Evolutionary conservation across 306 rosid genomes (phyloP).

Genomic region (Gynostemma pentaphyllum): DNA sequence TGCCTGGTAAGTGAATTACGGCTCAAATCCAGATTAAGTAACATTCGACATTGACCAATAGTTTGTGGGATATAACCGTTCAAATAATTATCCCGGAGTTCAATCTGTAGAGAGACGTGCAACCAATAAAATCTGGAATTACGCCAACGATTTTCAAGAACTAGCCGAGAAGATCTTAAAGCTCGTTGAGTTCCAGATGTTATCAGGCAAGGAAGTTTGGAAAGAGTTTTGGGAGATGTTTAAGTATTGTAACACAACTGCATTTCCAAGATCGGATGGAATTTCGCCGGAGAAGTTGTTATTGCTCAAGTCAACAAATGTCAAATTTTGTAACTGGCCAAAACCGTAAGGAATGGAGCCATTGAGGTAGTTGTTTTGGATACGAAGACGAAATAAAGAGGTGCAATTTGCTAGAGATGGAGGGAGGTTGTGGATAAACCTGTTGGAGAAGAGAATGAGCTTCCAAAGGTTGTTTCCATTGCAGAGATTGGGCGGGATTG

Average conservation of each 20-base stretch:
- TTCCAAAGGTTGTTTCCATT: slow-evolving; percentile 43
- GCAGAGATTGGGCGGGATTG: slow-evolving; percentile 56
- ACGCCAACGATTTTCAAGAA: slow-evolving; percentile 32
- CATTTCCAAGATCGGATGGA: slow-evolving; percentile 57
- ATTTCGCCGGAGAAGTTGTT: slow-evolving; percentile 57
- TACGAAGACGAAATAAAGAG: slow-evolving; percentile 50
- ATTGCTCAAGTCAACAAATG: slow-evolving; percentile 58
- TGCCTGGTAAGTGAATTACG: slow-evolving; percentile 64
- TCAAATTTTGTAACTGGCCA: slow-evolving; percentile 42
- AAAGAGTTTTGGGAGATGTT: slow-evolving; percentile 67
- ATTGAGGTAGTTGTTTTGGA: slow-evolving; percentile 56
- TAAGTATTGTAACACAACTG: slow-evolving; percentile 33
- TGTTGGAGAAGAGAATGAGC: slow-evolving; percentile 59
- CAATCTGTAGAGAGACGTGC: slow-evolving; percentile 48
- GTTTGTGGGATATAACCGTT: slow-evolving; percentile 68
- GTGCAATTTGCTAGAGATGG: slow-evolving; percentile 36
- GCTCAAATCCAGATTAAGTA: slow-evolving; percentile 45
- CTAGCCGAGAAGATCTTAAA: slow-evolving; percentile 69
- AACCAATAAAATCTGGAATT: slow-evolving; percentile 69
- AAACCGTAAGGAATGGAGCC: slow-evolving; percentile 62
- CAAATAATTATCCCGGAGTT: slow-evolving; percentile 46
- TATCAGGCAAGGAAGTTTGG: slow-evolving; percentile 29
- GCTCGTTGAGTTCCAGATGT: slow-evolving; percentile 49
- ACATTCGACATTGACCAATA: slow-evolving; percentile 62
- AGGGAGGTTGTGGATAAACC: slow-evolving; percentile 30